These are phyloP conservation scores for Earliella scabrosa DNA, from an alignment of 1,284 basidiomycete genomes.

Conservation along the genomic window DNA sequence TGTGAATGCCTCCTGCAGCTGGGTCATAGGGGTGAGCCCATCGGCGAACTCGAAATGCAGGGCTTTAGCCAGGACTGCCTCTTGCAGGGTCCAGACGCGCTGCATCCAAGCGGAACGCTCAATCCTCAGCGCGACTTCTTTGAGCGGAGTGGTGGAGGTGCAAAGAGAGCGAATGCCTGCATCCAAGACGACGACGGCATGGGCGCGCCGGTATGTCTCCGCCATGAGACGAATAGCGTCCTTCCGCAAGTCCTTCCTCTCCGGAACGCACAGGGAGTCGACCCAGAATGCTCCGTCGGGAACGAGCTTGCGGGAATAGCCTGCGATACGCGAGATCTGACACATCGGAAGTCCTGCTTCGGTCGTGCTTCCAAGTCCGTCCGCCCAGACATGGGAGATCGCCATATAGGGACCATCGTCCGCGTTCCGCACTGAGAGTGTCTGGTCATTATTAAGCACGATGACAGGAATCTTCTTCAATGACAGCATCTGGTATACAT, in stretches of 20 bases:
- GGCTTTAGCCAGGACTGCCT: slow-evolving; percentile 18
- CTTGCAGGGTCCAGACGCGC: slow-evolving; percentile 26
- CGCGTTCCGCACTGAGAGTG: background rate
- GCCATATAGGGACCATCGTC: slow-evolving; percentile 9
- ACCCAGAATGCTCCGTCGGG: slow-evolving; percentile 22
- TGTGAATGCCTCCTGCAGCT: background rate
- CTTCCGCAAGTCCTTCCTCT: slow-evolving; percentile 1
- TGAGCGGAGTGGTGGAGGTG: background rate
- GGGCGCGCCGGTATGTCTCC: slow-evolving; percentile 14
- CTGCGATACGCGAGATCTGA: slow-evolving; percentile 11
- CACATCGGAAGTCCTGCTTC: slow-evolving; percentile 17
- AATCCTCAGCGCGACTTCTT: slow-evolving; percentile 16
- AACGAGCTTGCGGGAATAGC: background rate
- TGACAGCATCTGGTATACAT: too few relatives aligned
- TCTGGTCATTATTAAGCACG: background rate
- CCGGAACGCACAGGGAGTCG: slow-evolving; percentile 24
- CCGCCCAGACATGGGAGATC: slow-evolving; percentile 26
- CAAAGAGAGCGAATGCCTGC: slow-evolving; percentile 9
- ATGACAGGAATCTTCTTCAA: slow-evolving; percentile 12
- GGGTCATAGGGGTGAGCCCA: slow-evolving; percentile 28
- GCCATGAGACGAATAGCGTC: slow-evolving; percentile 21
- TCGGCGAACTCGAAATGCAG: slow-evolving; percentile 17
- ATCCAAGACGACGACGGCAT: slow-evolving; percentile 20
- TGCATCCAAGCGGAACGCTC: slow-evolving; percentile 20
- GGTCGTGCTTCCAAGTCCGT: slow-evolving; percentile 23